These are phyloP conservation scores for Metschnikowia drakensbergensis DNA, from an alignment of 805 yeast genomes.

Conservation along the genomic window DNA sequence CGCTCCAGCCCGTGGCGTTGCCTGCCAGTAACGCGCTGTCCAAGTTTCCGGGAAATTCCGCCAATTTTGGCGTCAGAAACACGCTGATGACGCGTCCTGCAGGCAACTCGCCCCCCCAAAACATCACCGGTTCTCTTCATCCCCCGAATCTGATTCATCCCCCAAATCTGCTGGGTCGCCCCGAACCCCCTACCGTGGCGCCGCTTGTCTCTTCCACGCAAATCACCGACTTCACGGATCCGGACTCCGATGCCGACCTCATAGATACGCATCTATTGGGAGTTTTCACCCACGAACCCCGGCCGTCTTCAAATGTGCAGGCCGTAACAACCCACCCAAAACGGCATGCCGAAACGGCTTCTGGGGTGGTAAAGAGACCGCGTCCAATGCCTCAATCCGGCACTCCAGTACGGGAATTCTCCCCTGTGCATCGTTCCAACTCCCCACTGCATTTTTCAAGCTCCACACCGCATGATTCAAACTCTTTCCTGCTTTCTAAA, in stretches of 20 bases:
- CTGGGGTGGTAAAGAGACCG: not conserved
- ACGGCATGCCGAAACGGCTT: not conserved
- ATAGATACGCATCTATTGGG: conserved; percentile 11
- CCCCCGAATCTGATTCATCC: not conserved
- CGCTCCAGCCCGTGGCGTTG: not conserved
- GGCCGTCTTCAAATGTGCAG: not conserved
- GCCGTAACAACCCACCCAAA: not conserved
- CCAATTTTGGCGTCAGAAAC: not conserved
- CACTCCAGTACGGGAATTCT: too few relatives aligned
- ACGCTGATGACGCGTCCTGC: not conserved
- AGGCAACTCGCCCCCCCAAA: not conserved
- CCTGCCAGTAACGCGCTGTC: not conserved
- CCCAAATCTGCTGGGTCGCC: not conserved
- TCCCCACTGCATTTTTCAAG: too few relatives aligned
- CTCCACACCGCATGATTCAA: too few relatives aligned
- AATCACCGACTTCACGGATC: conserved; percentile 1
- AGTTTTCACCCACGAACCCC: too few relatives aligned
- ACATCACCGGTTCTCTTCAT: not conserved
- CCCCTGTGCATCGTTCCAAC: too few relatives aligned
- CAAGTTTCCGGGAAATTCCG: not conserved
- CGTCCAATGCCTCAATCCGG: not conserved
- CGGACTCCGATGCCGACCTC: conserved; percentile 8
- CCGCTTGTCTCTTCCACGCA: not conserved
- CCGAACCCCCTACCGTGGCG: not conserved
- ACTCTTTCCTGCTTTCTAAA: too few relatives aligned